A percentile compares a stretch with the other conserved stretches of the same genome.
Evolutionary conservation across 1,139 yeast species (phyloP).

Genomic region (Magnusiomyces suaveolens): DNA sequence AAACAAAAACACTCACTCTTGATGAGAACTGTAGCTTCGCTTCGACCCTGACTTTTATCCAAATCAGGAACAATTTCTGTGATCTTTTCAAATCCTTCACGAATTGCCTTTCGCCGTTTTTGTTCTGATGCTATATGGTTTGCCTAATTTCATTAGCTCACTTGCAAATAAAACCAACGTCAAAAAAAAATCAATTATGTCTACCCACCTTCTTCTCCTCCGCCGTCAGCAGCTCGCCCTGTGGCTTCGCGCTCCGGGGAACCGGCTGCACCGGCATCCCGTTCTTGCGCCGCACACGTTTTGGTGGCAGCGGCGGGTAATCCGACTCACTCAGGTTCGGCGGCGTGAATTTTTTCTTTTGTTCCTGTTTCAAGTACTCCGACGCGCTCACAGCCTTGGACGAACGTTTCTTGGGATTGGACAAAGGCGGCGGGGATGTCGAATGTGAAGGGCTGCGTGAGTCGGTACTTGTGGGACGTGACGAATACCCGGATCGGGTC

Average conservation of each 20-base stretch:
- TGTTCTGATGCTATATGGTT: slow-evolving; percentile 44
- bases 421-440: not conserved
- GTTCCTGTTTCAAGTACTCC: not conserved
- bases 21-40: slow-evolving; percentile 36
- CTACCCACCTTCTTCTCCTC: slow-evolving; percentile 24
- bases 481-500: no score
- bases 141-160: slow-evolving; percentile 21
- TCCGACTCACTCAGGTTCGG: not conserved
- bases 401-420: not conserved
- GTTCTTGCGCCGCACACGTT: slow-evolving; percentile 16
- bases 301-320: slow-evolving; percentile 15
- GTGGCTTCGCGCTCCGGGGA: slow-evolving; percentile 19
- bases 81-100: slow-evolving; percentile 38
- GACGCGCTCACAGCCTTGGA: not conserved
- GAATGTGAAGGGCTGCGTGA: no score
- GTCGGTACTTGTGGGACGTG: no score
- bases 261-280: slow-evolving; percentile 16
- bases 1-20: slow-evolving; percentile 23
- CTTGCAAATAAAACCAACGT: not conserved
- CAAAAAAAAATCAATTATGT: not conserved
- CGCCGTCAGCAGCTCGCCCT: slow-evolving; percentile 24
- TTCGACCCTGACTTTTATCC: slow-evolving; percentile 31
- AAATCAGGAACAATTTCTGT: slow-evolving; percentile 37
- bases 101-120: slow-evolving; percentile 40
- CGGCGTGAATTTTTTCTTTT: not conserved